A percentile compares a stretch with the other conserved stretches of the same genome.
phyloP scores from a whole-genome alignment of 257 asterid genomes.

The Linderniella brevidens region DNA sequence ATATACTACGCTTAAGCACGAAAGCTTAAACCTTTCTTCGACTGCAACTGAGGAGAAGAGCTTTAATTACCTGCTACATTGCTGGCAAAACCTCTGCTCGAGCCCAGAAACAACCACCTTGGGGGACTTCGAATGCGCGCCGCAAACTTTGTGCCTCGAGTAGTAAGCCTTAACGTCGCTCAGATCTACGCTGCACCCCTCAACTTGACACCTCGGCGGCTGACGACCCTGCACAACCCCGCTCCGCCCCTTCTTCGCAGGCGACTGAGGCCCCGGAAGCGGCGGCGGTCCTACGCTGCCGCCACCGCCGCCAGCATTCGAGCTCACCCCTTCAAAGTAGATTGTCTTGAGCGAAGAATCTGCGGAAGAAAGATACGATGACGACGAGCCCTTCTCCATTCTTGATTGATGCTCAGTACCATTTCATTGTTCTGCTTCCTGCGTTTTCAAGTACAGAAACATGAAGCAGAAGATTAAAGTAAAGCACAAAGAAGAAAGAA shows the following conservation, averaged over 20 bases:
- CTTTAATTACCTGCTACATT: slow-evolving; percentile 94
- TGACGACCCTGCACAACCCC: slow-evolving; percentile 34
- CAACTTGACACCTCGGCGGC: slow-evolving; percentile 87
- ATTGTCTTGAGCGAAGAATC: slow-evolving; percentile 64
- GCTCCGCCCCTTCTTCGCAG: slow-evolving; percentile 52
- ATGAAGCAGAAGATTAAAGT: slow-evolving; percentile 5
- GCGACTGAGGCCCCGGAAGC: slow-evolving; percentile 23
- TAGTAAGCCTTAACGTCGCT: slow-evolving; percentile 87
- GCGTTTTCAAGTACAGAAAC: slow-evolving; percentile 9
- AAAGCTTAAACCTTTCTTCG: background rate
- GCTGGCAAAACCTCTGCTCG: slow-evolving; percentile 97
- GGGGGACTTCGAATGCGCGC: slow-evolving; percentile 68
- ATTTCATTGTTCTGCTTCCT: slow-evolving; percentile 23
- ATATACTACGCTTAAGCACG: too few relatives aligned
- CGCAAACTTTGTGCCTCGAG: slow-evolving; percentile 88
- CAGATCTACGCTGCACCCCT: slow-evolving; percentile 89
- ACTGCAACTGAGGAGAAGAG: background rate
- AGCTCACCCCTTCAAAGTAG: slow-evolving; percentile 43
- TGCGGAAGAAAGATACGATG: slow-evolving; percentile 34
- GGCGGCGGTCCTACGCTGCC: slow-evolving; percentile 12
- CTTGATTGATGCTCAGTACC: slow-evolving; percentile 21
- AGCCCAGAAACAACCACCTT: slow-evolving; percentile 70
- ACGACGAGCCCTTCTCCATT: slow-evolving; percentile 62
- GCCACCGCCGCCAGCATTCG: slow-evolving; percentile 17
- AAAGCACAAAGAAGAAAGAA: background rate